Conservation (phyloP, 257 asterid species). For the Salvia miltiorrhiza region DNA sequence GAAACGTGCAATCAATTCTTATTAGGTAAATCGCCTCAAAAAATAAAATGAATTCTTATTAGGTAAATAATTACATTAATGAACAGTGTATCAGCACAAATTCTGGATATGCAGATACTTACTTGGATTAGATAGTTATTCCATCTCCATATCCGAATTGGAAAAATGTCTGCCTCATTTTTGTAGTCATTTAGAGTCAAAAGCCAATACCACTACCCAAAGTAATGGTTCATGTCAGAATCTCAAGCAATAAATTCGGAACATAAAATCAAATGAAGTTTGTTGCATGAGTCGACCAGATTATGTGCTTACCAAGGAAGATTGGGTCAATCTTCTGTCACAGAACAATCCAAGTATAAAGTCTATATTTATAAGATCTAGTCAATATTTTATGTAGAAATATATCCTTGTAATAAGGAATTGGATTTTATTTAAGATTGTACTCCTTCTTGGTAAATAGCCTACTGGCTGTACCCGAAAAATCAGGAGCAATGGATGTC, state of each 20-base stretch:
- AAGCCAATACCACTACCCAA: slow-evolving; percentile 81
- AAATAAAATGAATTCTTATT: slow-evolving; percentile 27
- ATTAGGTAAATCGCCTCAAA: too few species aligned
- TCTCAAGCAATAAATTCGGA: slow-evolving; percentile 15
- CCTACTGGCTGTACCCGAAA: neutral
- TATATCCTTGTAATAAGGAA: neutral
- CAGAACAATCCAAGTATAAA: neutral
- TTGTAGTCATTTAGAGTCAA: slow-evolving; percentile 53
- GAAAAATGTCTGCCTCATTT: slow-evolving; percentile 25
- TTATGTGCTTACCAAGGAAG: neutral
- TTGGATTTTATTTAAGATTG: neutral
- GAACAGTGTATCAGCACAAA: neutral
- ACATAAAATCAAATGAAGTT: neutral
- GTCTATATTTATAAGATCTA: neutral
- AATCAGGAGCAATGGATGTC: too few species aligned
- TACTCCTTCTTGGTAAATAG: neutral
- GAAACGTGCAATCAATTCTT: slow-evolving; percentile 27
- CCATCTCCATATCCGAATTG: slow-evolving; percentile 83
- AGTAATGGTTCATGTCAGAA: slow-evolving; percentile 25
- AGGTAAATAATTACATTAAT: slow-evolving; percentile 9
- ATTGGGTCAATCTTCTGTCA: neutral
- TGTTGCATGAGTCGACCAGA: neutral
- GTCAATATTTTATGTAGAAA: neutral
- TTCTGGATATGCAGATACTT: slow-evolving; percentile 27
- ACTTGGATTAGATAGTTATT: slow-evolving; percentile 78